These are phyloP conservation scores for Colletotrichum brevisporum DNA, from an alignment of 2,329 filamentous ascomycete species.

Conservation along the genomic window DNA sequence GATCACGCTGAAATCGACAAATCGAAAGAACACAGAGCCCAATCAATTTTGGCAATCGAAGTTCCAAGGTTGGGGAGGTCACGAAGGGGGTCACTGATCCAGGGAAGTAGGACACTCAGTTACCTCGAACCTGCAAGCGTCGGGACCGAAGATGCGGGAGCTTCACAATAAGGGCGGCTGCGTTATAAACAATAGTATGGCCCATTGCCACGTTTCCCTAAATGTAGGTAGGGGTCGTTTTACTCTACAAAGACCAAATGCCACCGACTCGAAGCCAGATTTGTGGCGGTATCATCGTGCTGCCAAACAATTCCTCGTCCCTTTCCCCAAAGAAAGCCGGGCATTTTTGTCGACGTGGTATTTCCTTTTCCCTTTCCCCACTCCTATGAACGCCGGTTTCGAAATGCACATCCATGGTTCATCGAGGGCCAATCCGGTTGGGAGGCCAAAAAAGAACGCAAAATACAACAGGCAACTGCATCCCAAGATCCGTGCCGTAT, in stretches of 20 bases:
- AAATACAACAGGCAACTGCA: constrained; percentile 23
- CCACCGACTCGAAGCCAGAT: constrained; percentile 23
- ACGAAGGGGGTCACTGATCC: no score
- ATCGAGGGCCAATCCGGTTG: constrained; percentile 19
- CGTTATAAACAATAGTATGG: no score
- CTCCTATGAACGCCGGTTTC: constrained; percentile 29
- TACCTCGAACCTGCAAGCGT: no score
- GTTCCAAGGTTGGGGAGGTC: no score
- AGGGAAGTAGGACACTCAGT: no score
- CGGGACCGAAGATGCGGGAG: no score
- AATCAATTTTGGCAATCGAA: no score
- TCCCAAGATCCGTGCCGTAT: constrained; percentile 18
- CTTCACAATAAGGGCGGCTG: no score
- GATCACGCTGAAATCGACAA: no score
- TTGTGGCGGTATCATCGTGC: constrained; percentile 26
- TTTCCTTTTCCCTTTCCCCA: constrained; percentile 28
- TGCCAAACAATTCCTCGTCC: constrained; percentile 29
- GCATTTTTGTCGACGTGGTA: constrained; percentile 17
- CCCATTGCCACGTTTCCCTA: not conserved
- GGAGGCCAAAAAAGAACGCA: constrained; percentile 21
- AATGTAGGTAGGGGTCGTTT: constrained; percentile 11
- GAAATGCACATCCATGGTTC: constrained; percentile 26
- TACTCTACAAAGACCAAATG: constrained; percentile 21
- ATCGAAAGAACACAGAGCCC: no score
- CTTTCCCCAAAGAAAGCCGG: constrained; percentile 4